Conservation (phyloP, 768 basidiomycete species). For the Mycena indigotica region DNA sequence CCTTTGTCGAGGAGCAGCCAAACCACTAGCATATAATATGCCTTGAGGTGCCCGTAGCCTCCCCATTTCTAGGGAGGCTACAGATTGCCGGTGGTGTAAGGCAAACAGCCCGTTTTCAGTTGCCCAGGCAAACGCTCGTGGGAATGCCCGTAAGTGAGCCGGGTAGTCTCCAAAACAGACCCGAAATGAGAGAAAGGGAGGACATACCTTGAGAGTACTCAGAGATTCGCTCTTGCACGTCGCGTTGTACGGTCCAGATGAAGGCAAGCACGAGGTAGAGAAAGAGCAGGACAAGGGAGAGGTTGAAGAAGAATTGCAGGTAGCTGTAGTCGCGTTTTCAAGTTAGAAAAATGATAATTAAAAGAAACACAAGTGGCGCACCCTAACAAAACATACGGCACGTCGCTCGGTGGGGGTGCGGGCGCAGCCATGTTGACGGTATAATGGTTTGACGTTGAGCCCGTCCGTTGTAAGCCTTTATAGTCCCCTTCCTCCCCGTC, state of each 20-base stretch:
- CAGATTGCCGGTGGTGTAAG: no score
- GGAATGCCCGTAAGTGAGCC: no score
- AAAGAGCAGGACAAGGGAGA: slow-evolving; percentile 78
- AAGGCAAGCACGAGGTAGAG: slow-evolving; percentile 86
- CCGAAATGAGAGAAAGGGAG: slow-evolving; percentile 18
- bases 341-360: neutral
- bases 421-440: slow-evolving; percentile 78
- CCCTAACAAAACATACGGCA: slow-evolving; percentile 87
- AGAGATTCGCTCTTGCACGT: slow-evolving; percentile 83
- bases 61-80: no score
- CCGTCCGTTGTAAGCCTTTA: slow-evolving; percentile 51
- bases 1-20: no score
- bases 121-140: no score
- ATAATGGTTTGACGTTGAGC: slow-evolving; percentile 77
- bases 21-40: no score
- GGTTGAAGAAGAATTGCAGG: slow-evolving; percentile 92
- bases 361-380: slow-evolving; percentile 40
- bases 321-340: slow-evolving; percentile 58
- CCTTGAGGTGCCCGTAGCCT: no score
- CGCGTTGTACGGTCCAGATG: slow-evolving; percentile 85
- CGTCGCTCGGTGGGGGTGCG: slow-evolving; percentile 56
- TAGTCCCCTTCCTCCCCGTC: slow-evolving; percentile 45
- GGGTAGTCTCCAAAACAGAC: no score
- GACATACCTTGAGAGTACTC: slow-evolving; percentile 86
- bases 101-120: no score